A percentile compares a stretch with the other conserved stretches of the same genome.
Conservation (phyloP, 495 filamentous ascomycete genomes). For the Talaromyces ruber region DNA sequence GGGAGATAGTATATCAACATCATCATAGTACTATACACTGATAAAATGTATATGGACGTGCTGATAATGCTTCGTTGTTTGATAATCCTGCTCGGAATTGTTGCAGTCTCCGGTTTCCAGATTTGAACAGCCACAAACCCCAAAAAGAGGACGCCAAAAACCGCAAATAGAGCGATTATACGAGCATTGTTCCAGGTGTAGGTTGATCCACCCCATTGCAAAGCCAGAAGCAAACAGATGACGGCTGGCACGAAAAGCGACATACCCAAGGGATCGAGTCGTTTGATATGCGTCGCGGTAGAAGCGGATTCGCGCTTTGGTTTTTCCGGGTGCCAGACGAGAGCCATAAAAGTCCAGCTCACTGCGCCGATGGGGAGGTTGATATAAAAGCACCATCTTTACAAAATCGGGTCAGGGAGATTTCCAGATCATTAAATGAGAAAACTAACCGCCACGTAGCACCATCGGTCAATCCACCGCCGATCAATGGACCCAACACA, state of each 20-base stretch:
- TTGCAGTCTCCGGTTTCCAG: conserved; percentile 35
- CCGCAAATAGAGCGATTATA: conserved; percentile 44
- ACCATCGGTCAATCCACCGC: conserved; percentile 19
- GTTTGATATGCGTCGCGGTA: conserved; percentile 32
- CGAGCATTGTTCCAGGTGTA: conserved; percentile 44
- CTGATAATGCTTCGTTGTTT: conserved; percentile 43
- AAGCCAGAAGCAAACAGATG: conserved; percentile 46
- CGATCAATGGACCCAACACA: conserved; percentile 32
- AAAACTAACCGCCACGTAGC: not conserved
- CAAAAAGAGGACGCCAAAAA: conserved; percentile 34
- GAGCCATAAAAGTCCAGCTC: conserved; percentile 36
- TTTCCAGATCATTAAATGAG: not conserved
- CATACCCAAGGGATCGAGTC: conserved; percentile 38
- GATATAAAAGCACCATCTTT: conserved; percentile 59
- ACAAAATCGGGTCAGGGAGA: conserved; percentile 24
- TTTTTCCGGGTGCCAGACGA: conserved; percentile 32
- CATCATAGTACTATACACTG: conserved; percentile 19
- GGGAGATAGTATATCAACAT: conserved; percentile 53
- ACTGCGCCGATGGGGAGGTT: conserved; percentile 54
- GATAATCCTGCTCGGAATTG: conserved; percentile 49
- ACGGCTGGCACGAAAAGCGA: conserved; percentile 42
- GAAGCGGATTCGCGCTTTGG: conserved; percentile 16
- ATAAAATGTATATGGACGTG: conserved; percentile 28
- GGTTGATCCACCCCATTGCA: conserved; percentile 53
- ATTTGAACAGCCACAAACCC: conserved; percentile 38